Percentiles rank a stretch among this genome's conserved stretches.
phyloP scores from a whole-genome alignment of 1,284 basidiomycete species.

The Trametes sp. region DNA sequence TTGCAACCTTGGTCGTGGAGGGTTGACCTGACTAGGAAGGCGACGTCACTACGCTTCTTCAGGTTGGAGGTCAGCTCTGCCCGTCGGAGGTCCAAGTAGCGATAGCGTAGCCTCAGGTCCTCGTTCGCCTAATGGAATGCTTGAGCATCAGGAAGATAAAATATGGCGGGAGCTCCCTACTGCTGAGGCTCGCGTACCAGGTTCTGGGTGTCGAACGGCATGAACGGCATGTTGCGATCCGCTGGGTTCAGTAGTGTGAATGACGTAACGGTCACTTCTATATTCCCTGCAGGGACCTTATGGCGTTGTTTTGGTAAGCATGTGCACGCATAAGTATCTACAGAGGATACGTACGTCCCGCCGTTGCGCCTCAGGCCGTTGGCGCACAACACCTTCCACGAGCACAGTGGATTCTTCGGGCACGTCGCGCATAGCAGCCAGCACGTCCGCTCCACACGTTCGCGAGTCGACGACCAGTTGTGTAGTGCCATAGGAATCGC shows the following conservation, averaged over 20 bases:
- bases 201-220: constrained; percentile 78
- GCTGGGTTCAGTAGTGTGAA: constrained; percentile 86
- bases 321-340: not conserved
- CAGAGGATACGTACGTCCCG: constrained; percentile 46
- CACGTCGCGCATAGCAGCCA: constrained; percentile 61
- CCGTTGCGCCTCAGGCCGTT: constrained; percentile 68
- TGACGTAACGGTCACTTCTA: constrained; percentile 81
- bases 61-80: constrained; percentile 79
- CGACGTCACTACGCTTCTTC: constrained; percentile 80
- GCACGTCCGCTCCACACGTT: constrained; percentile 40
- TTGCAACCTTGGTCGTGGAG: constrained; percentile 82
- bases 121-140: constrained; percentile 72
- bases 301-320: not conserved
- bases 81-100: constrained; percentile 90
- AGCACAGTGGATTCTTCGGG: constrained; percentile 82
- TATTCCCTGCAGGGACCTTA: constrained; percentile 70
- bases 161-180: constrained; percentile 7
- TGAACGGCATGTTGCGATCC: constrained; percentile 74
- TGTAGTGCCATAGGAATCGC: constrained; percentile 76
- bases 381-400: constrained; percentile 73
- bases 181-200: constrained; percentile 60
- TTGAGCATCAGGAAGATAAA: constrained; percentile 1
- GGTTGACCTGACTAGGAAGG: constrained; percentile 77
- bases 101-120: constrained; percentile 83
- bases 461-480: constrained; percentile 74